Percentiles rank a stretch among this genome's conserved stretches.
phyloP scores from a whole-genome alignment of 1,139 yeast species.

The Candida glucosophila region DNA sequence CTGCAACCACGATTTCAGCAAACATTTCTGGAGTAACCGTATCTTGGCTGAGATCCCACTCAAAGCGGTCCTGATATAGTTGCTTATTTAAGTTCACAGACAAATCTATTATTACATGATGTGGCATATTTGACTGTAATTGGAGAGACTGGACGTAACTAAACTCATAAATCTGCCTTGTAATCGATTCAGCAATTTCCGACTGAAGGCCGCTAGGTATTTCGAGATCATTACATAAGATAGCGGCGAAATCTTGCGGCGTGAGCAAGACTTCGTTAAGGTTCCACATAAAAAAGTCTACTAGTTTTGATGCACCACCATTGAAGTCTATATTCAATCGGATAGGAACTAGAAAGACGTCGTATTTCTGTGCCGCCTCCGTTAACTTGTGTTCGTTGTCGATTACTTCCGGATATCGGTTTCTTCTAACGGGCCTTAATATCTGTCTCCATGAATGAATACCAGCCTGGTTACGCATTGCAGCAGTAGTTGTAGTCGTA shows the following conservation, averaged over 20 bases:
- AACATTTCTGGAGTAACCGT: constrained; percentile 73
- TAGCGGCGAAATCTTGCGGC: constrained; percentile 76
- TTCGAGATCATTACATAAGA: constrained; percentile 77
- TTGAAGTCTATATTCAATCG: constrained; percentile 68
- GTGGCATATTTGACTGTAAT: constrained; percentile 54
- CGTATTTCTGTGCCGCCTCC: constrained; percentile 19
- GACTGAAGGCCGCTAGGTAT: constrained; percentile 56
- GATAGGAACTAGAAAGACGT: constrained; percentile 64
- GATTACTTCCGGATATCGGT: constrained; percentile 19
- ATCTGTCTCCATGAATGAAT: constrained; percentile 22
- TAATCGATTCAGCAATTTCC: constrained; percentile 63
- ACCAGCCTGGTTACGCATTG: constrained; percentile 15
- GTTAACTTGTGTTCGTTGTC: constrained; percentile 17
- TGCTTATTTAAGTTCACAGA: constrained; percentile 79
- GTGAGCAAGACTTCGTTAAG: constrained; percentile 67
- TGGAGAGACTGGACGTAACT: constrained; percentile 47
- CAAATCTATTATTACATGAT: constrained; percentile 72
- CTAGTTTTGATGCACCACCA: constrained; percentile 48
- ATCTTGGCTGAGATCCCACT: constrained; percentile 78
- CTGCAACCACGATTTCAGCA: constrained; percentile 75
- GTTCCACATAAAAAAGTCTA: constrained; percentile 89
- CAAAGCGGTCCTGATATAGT: constrained; percentile 85
- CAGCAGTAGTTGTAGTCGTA: constrained; percentile 12
- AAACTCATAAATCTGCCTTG: constrained; percentile 74
- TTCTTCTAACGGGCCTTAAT: constrained; percentile 26